These are phyloP conservation scores for Aureobasidium leucospermi DNA, from an alignment of 2,329 filamentous ascomycete genomes.

Conservation along the genomic window DNA sequence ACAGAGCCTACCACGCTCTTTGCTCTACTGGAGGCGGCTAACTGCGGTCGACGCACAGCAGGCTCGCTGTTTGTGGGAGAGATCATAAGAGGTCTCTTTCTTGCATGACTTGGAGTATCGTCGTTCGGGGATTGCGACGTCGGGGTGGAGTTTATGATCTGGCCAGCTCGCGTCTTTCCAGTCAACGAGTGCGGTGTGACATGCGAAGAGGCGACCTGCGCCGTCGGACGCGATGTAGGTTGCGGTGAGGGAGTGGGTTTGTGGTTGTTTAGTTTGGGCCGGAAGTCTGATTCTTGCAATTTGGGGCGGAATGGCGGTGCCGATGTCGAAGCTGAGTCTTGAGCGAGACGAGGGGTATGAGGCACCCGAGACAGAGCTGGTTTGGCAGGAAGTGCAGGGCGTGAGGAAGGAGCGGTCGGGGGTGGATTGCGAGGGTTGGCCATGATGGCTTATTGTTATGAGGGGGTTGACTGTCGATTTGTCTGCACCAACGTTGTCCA, in stretches of 20 bases:
- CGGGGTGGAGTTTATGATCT: slow-evolving; percentile 44
- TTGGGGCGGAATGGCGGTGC: slow-evolving; percentile 18
- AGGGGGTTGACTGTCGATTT: not conserved
- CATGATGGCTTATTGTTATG: slow-evolving; percentile 6
- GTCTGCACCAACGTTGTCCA: slow-evolving; percentile 12
- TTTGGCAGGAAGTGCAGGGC: slow-evolving; percentile 53
- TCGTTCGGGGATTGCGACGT: slow-evolving; percentile 40
- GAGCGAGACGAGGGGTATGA: slow-evolving; percentile 50
- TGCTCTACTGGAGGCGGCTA: slow-evolving; percentile 22
- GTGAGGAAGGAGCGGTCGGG: not conserved
- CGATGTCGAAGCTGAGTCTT: slow-evolving; percentile 16
- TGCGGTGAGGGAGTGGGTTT: slow-evolving; percentile 1
- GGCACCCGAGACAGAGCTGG: slow-evolving; percentile 58
- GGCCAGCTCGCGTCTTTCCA: slow-evolving; percentile 56
- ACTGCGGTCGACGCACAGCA: not conserved
- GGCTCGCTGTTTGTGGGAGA: slow-evolving; percentile 23
- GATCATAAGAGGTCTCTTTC: slow-evolving; percentile 25
- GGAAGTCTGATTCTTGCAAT: slow-evolving; percentile 15
- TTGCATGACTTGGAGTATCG: slow-evolving; percentile 42
- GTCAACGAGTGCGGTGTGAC: slow-evolving; percentile 72
- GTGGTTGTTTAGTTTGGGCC: not conserved
- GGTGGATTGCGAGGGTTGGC: not conserved
- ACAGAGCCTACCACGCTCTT: slow-evolving; percentile 26
- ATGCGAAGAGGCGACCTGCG: slow-evolving; percentile 46
- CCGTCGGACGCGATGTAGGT: not conserved